Evolutionary conservation across 345 rosid genomes (phyloP).

Genomic region (Carallia brachiata): DNA sequence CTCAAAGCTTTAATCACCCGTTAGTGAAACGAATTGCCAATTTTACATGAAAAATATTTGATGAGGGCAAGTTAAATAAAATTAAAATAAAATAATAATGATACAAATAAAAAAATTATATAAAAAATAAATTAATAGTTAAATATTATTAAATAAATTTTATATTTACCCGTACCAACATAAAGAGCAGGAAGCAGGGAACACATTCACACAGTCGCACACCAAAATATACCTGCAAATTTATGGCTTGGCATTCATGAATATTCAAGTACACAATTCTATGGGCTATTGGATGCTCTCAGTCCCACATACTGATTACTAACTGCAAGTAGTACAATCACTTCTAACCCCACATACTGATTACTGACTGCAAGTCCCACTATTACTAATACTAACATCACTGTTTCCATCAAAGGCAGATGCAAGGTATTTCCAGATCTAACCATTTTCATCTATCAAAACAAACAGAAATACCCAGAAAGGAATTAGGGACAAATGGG

Average conservation of each 20-base stretch:
- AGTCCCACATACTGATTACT: conserved; percentile 20
- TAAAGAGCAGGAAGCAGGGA: not conserved
- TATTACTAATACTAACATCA: conserved; percentile 19
- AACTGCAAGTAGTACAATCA: conserved; percentile 35
- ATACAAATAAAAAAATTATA: not conserved
- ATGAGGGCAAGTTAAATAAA: too few relatives aligned
- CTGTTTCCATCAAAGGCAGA: conserved; percentile 41
- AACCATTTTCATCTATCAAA: conserved; percentile 10
- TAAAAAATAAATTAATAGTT: not conserved
- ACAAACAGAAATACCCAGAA: conserved; percentile 11
- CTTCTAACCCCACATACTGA: conserved; percentile 25
- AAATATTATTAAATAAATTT: too few relatives aligned
- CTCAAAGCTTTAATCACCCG: conserved; percentile 18
- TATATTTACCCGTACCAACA: too few relatives aligned
- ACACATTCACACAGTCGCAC: not conserved
- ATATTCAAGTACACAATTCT: conserved; percentile 24
- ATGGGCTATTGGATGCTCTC: conserved; percentile 29
- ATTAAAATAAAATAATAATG: too few relatives aligned
- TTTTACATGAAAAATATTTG: too few relatives aligned
- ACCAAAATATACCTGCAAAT: conserved; percentile 15
- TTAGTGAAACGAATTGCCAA: not conserved
- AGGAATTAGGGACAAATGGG: not conserved
- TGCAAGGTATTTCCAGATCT: conserved; percentile 25
- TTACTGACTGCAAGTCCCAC: conserved; percentile 13
- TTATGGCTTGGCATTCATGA: conserved; percentile 28